These are phyloP conservation scores for Cicer bijugum DNA, from an alignment of 306 rosid species.

Conservation along the genomic window DNA sequence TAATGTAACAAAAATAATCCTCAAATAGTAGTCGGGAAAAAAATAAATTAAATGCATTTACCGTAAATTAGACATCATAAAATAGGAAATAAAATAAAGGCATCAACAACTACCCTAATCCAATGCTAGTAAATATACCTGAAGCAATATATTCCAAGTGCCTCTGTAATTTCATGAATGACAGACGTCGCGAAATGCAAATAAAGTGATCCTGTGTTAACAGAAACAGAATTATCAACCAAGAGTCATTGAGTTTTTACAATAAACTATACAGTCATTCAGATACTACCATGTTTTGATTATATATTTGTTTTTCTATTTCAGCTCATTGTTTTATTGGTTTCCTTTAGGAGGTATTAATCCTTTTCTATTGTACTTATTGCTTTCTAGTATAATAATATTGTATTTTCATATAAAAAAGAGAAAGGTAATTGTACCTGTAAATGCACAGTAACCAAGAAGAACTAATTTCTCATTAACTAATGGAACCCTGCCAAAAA, in stretches of 20 bases:
- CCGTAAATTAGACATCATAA: background rate
- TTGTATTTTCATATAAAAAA: background rate
- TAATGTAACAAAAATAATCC: no score
- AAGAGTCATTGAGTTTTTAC: slow-evolving; percentile 8
- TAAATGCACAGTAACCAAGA: slow-evolving; percentile 68
- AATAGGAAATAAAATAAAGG: slow-evolving; percentile 19
- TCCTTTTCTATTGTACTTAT: slow-evolving; percentile 18
- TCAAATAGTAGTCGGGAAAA: background rate
- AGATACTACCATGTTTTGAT: background rate
- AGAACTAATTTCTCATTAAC: slow-evolving; percentile 82
- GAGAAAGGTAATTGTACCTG: slow-evolving; percentile 55
- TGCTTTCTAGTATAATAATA: slow-evolving; percentile 8
- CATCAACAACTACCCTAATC: background rate
- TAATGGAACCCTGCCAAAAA: slow-evolving; percentile 69
- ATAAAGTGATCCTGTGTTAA: slow-evolving; percentile 67
- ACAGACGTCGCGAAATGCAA: slow-evolving; percentile 82
- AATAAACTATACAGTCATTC: background rate
- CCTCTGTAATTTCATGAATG: slow-evolving; percentile 76
- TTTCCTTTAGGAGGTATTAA: slow-evolving; percentile 1
- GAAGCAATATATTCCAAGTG: slow-evolving; percentile 93
- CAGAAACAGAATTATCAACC: slow-evolving; percentile 37
- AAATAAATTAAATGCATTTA: background rate
- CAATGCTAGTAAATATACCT: slow-evolving; percentile 59
- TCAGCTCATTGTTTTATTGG: background rate
- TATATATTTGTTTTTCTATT: background rate